phyloP scores from a whole-genome alignment of 192 early-diverging fungal species.

The Geranomyces michiganensis region DNA sequence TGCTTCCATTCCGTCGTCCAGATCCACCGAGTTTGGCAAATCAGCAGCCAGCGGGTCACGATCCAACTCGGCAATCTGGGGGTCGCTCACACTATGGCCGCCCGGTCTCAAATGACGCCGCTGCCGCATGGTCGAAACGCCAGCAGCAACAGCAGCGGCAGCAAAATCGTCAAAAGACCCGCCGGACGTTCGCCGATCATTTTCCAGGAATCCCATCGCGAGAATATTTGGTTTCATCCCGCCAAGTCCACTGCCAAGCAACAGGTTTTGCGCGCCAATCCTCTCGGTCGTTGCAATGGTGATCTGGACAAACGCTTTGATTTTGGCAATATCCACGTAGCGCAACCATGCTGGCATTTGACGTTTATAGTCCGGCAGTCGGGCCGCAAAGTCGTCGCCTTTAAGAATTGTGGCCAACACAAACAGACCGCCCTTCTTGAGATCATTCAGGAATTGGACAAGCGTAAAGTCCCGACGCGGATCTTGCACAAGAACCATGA shows the following conservation, averaged over 20 bases:
- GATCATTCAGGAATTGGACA: slow-evolving; percentile 24
- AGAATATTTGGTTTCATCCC: slow-evolving; percentile 32
- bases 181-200: not conserved
- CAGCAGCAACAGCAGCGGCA: not conserved
- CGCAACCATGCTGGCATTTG: slow-evolving; percentile 30
- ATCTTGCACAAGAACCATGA: slow-evolving; percentile 32
- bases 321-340: slow-evolving; percentile 26
- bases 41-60: slow-evolving; percentile 17
- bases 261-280: slow-evolving; percentile 25
- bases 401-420: slow-evolving; percentile 21
- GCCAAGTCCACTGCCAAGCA: slow-evolving; percentile 21
- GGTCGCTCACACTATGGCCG: too few relatives aligned
- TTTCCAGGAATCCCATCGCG: slow-evolving; percentile 19
- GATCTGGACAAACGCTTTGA: slow-evolving; percentile 32
- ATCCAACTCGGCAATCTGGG: slow-evolving; percentile 21
- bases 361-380: slow-evolving; percentile 24
- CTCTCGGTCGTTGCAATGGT: slow-evolving; percentile 19
- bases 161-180: not conserved
- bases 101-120: too few relatives aligned
- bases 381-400: slow-evolving; percentile 12
- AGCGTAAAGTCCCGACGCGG: slow-evolving; percentile 23
- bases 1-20: slow-evolving; percentile 46
- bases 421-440: slow-evolving; percentile 28
- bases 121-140: not conserved
- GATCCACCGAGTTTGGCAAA: slow-evolving; percentile 23